Conservation (phyloP, 2,329 filamentous ascomycete genomes). For the Ophiocordyceps camponoti-saundersi region DNA sequence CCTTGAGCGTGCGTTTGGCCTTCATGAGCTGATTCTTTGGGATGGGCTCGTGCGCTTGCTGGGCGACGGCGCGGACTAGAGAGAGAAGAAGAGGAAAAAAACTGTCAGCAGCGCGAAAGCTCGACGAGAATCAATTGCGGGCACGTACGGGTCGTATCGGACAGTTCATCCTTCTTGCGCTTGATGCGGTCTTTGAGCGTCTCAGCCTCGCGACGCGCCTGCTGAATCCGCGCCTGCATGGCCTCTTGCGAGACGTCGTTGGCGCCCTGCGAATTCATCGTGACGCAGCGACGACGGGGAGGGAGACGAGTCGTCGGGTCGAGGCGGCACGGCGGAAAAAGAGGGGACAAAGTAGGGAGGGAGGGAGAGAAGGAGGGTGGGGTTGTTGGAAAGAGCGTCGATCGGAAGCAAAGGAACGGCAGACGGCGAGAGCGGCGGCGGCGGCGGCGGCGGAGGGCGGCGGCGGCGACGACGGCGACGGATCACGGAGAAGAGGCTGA, state of each 20-base stretch:
- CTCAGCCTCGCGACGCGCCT: constrained; percentile 92
- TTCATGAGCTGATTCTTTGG: constrained; percentile 90
- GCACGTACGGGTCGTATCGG: constrained; percentile 86
- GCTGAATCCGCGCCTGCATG: constrained; percentile 87
- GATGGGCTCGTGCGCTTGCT: constrained; percentile 81
- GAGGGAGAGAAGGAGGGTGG: constrained; percentile 4
- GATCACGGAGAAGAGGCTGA: constrained; percentile 3
- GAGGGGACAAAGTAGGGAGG: constrained; percentile 1
- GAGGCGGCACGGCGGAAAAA: constrained; percentile 1
- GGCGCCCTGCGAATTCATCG: constrained; percentile 39
- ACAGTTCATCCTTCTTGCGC: constrained; percentile 98
- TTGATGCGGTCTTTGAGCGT: constrained; percentile 97
- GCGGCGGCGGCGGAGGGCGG: too few species aligned
- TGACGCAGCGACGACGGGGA: constrained; percentile 8
- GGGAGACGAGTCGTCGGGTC: constrained; percentile 1
- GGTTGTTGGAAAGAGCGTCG: background rate
- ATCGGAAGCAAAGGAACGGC: background rate
- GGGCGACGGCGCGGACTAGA: constrained; percentile 77
- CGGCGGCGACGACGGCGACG: too few species aligned
- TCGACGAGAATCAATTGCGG: constrained; percentile 2
- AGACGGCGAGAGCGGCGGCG: background rate
- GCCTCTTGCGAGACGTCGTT: constrained; percentile 53
- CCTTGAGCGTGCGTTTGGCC: constrained; percentile 90
- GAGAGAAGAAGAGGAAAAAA: too few species aligned
- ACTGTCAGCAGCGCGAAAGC: background rate